Evolutionary conservation across 148 eudicot genomes (phyloP), one percentile per base, ranked within the genome.

Genomic region (Rhododendron molle): DNA sequence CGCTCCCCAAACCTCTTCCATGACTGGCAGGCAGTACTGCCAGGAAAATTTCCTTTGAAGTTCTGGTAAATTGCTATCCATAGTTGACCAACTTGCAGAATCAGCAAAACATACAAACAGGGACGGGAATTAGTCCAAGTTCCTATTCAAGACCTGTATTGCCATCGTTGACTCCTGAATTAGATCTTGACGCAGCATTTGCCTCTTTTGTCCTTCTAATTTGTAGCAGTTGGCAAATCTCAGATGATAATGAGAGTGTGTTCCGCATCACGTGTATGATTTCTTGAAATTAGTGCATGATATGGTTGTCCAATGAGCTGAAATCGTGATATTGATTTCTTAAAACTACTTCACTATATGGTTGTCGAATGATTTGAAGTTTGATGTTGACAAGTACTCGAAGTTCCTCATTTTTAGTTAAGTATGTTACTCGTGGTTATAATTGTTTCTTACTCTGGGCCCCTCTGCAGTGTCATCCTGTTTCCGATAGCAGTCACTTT

Each of bases 401-500:
- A 15, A 43, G 16, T 40, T 36, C 80, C 79, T 15, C 73, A 15
- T 40, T 72, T 34, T 43, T 32, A 71, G 38, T 15, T 71, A 80
- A 26, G 20, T 11, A 40, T 81, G 49, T 21, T 36, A 13, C 23
- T 65, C 72, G 38, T 36, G 54, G 78, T 80, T 54, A 4, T 83
- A 56, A 12, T 40, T 85, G 76, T 83, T 76, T 38, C 82, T 89
- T 65, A 77, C 86, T 56, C 46, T 87, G 83, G 54, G 67, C 80
- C 20, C 72, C 85, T 89, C 83, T 86, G 93, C 98, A 95, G 98
- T 91, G 98, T 95, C 82, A 95, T 95, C 93, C 94, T 95, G 67
- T 92, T 95, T 86, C 98, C 98, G 2, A 93, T 95, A 72, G 98
- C 95, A 34, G 80, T 95, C 92, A 95, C 98, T 54, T 95, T 95